Conservation (phyloP, 257 asterid genomes). For the Nicotiana paniculata region DNA sequence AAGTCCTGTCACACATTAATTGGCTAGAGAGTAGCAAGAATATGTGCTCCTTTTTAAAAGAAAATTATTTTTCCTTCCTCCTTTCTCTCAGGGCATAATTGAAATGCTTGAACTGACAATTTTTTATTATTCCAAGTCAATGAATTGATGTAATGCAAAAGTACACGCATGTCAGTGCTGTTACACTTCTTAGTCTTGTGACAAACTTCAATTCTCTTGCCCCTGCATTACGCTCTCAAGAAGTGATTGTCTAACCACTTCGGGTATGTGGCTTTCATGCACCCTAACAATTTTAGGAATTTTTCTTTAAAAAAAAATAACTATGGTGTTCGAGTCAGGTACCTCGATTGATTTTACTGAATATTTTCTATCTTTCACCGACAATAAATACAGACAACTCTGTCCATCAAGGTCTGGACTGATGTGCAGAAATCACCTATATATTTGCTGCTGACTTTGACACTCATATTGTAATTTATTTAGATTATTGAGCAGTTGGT, state of each 20-base stretch:
- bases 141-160: neutral
- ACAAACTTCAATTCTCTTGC: neutral
- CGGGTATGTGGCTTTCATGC: neutral
- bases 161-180: neutral
- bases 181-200: neutral
- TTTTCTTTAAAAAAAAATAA: no score
- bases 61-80: no score
- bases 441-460: neutral
- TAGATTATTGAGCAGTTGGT: neutral
- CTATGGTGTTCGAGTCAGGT: no score
- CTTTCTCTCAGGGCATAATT: neutral
- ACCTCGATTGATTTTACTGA: no score
- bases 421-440: no score
- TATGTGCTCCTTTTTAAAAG: no score
- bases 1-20: no score
- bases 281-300: neutral
- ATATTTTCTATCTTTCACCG: rapidly evolving
- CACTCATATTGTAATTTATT: neutral
- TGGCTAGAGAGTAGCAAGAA: no score
- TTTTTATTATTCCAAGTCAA: neutral
- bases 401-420: no score
- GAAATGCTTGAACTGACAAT: neutral
- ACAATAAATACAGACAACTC: rapidly evolving
- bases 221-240: neutral
- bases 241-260: neutral